Evolutionary conservation across 2,329 filamentous ascomycete species (phyloP).

Genomic region (Fusarium brevicatenulatum): DNA sequence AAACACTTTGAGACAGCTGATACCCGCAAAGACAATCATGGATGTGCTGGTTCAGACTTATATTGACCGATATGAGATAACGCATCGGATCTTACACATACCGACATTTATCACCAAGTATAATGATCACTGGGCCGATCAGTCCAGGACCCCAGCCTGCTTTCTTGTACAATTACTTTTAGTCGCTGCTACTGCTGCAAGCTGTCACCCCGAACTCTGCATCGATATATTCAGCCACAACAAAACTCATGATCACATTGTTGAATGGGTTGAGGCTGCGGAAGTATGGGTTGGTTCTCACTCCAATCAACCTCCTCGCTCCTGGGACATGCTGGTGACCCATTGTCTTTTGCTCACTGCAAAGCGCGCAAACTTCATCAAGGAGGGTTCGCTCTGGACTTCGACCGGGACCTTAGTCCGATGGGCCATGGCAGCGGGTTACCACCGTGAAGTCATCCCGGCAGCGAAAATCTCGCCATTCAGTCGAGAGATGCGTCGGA

Average conservation of each 20-base stretch:
- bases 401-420: fast-evolving
- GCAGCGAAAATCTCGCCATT: neutral
- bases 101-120: neutral
- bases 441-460: neutral
- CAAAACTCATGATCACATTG: neutral
- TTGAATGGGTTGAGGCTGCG: fast-evolving
- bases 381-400: neutral
- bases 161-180: neutral
- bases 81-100: neutral
- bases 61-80: neutral
- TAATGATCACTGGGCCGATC: neutral
- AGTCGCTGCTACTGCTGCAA: neutral
- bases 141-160: neutral
- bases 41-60: neutral
- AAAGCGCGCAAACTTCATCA: neutral
- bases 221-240: neutral
- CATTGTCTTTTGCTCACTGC: neutral
- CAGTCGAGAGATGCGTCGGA: neutral
- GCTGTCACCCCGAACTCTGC: neutral
- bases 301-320: neutral
- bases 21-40: neutral
- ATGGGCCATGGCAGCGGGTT: neutral
- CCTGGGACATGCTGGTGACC: neutral
- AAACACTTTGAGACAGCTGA: neutral
- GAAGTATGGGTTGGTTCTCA: neutral